These are phyloP conservation scores for Cucurbita argyrosperma DNA, from an alignment of 306 rosid genomes.

Conservation along the genomic window DNA sequence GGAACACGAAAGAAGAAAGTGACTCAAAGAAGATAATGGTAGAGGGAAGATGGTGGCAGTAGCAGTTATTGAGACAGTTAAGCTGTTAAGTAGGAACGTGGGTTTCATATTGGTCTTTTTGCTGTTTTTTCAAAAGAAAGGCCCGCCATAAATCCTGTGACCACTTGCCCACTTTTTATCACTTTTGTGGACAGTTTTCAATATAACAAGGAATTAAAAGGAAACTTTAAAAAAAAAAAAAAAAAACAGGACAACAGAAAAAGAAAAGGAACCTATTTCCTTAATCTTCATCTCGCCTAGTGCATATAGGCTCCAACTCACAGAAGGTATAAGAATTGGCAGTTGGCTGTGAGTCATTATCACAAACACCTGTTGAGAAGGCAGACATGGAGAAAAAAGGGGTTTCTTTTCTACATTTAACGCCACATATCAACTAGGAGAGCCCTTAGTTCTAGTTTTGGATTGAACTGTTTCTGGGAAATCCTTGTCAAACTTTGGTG, in stretches of 20 bases:
- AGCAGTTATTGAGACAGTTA: constrained; percentile 30
- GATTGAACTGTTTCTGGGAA: neutral
- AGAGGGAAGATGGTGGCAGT: neutral
- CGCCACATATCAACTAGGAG: neutral
- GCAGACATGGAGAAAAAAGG: neutral
- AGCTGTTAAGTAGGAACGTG: constrained; percentile 52
- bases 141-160: constrained; percentile 63
- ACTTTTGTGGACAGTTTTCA: constrained; percentile 2
- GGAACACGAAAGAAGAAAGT: neutral
- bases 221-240: neutral
- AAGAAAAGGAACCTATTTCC: neutral
- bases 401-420: neutral
- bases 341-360: neutral
- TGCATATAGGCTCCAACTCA: neutral
- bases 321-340: neutral
- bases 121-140: constrained; percentile 42
- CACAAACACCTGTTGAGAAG: constrained; percentile 3
- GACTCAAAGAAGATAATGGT: constrained; percentile 10
- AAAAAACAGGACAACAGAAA: neutral
- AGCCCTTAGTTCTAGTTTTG: neutral
- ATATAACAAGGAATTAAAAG: neutral
- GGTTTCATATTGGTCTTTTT: constrained; percentile 28
- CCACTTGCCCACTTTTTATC: constrained; percentile 44
- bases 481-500: constrained; percentile 2
- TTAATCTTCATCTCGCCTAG: neutral